These are phyloP conservation scores for Annulohypoxylon truncatum DNA, from an alignment of 2,329 filamentous ascomycete species.

Conservation along the genomic window DNA sequence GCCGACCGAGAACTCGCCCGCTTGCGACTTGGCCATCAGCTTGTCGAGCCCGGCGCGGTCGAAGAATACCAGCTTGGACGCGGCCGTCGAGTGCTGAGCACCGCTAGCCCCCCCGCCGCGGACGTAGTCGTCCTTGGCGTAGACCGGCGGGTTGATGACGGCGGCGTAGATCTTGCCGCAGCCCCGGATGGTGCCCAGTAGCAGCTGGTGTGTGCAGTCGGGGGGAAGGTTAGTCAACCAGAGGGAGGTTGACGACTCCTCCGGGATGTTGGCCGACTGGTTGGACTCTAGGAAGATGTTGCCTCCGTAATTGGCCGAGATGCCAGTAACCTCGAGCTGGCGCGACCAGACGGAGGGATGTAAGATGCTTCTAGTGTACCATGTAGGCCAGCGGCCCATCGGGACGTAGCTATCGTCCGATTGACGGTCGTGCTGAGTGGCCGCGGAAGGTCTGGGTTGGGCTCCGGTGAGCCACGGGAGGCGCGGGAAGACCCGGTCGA, in stretches of 20 bases:
- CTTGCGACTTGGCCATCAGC: constrained; percentile 59
- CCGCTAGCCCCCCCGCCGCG: too few relatives aligned
- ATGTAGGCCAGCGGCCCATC: constrained; percentile 5
- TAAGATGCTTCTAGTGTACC: background rate
- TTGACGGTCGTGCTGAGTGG: background rate
- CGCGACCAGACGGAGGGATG: background rate
- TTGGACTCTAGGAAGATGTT: constrained; percentile 53
- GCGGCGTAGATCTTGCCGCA: constrained; percentile 64
- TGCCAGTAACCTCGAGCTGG: constrained; percentile 22
- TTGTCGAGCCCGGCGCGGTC: constrained; percentile 60
- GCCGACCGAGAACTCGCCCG: constrained; percentile 56
- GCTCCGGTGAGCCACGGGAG: too few relatives aligned
- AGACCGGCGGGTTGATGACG: constrained; percentile 63
- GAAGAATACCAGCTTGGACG: constrained; percentile 59
- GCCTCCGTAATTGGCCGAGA: constrained; percentile 52
- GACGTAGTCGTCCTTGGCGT: constrained; percentile 48
- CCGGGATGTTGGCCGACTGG: constrained; percentile 54
- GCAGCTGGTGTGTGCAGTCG: constrained; percentile 55
- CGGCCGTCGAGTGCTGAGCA: constrained; percentile 55
- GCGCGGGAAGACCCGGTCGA: too few relatives aligned
- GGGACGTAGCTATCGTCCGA: background rate
- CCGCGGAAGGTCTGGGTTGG: background rate
- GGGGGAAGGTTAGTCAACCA: constrained; percentile 65
- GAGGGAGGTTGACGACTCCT: constrained; percentile 60
- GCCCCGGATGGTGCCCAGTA: constrained; percentile 58